Evolutionary conservation across 1,284 basidiomycete genomes (phyloP).

Genomic region (Heterobasidion occidentale): DNA sequence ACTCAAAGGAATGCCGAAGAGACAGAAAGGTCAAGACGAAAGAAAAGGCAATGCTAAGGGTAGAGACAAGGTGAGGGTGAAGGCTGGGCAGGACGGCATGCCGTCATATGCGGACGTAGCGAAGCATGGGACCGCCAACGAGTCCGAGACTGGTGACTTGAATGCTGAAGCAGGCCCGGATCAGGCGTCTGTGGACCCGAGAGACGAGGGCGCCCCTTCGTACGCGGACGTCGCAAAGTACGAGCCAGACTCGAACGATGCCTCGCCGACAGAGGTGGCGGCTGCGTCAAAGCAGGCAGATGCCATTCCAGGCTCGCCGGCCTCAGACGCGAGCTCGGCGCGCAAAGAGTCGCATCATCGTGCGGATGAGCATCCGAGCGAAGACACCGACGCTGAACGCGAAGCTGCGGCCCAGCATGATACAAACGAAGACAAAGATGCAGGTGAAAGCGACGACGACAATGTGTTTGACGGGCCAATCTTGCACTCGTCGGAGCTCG

Average conservation of each 20-base stretch:
- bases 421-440: too few relatives aligned
- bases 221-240: not conserved
- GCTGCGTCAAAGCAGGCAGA: too few relatives aligned
- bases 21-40: not conserved
- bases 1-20: constrained; percentile 38
- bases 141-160: not conserved
- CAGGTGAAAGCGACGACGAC: constrained; percentile 1
- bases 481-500: constrained; percentile 49
- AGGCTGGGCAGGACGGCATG: constrained; percentile 8
- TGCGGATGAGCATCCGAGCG: too few relatives aligned
- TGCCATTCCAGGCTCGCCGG: too few relatives aligned
- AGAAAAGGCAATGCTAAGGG: not conserved
- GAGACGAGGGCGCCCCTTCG: not conserved
- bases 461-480: constrained; percentile 33
- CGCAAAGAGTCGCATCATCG: not conserved
- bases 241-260: not conserved
- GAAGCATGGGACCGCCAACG: not conserved
- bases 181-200: not conserved
- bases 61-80: constrained; percentile 7
- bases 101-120: not conserved
- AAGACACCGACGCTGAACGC: too few relatives aligned
- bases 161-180: not conserved
- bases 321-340: too few relatives aligned
- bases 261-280: not conserved
- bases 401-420: too few relatives aligned